Percentiles rank a stretch among this genome's conserved stretches.
These are phyloP conservation scores for Serpula lacrymans DNA, from an alignment of 768 basidiomycete genomes.

Conservation along the genomic window DNA sequence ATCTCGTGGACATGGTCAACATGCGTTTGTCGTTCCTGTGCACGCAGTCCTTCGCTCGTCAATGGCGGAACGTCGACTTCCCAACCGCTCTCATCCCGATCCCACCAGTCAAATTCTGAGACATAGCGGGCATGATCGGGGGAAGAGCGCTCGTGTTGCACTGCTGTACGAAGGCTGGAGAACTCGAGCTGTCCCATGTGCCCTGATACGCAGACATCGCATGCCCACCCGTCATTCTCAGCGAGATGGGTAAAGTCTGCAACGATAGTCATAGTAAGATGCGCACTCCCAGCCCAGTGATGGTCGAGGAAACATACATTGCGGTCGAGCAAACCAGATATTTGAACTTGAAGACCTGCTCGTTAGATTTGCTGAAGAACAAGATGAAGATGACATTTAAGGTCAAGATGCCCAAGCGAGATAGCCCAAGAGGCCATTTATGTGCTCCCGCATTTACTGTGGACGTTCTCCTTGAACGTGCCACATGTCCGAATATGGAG, in stretches of 20 bases:
- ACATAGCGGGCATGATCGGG: conserved; percentile 16
- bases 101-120: conserved; percentile 9
- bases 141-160: conserved; percentile 26
- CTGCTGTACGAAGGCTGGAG: conserved; percentile 24
- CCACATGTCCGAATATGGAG: no score
- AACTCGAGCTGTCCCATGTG: conserved; percentile 17
- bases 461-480: no score
- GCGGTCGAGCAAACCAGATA: neutral
- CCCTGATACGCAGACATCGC: conserved; percentile 27
- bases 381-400: neutral
- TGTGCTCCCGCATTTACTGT: conserved; percentile 7
- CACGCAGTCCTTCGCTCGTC: conserved; percentile 24
- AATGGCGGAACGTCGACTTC: conserved; percentile 25
- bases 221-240: conserved; percentile 30
- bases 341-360: neutral
- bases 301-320: neutral
- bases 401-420: conserved; percentile 7
- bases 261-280: conserved; percentile 11
- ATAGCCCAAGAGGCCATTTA: conserved; percentile 18
- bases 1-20: conserved; percentile 49
- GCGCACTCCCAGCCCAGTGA: neutral
- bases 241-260: conserved; percentile 23
- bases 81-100: conserved; percentile 22
- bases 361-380: neutral
- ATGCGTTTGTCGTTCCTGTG: conserved; percentile 28